A percentile compares a stretch with the other conserved stretches of the same genome.
Evolutionary conservation across 495 filamentous ascomycete species (phyloP).

Genomic region (Pyronema omphalodes): DNA sequence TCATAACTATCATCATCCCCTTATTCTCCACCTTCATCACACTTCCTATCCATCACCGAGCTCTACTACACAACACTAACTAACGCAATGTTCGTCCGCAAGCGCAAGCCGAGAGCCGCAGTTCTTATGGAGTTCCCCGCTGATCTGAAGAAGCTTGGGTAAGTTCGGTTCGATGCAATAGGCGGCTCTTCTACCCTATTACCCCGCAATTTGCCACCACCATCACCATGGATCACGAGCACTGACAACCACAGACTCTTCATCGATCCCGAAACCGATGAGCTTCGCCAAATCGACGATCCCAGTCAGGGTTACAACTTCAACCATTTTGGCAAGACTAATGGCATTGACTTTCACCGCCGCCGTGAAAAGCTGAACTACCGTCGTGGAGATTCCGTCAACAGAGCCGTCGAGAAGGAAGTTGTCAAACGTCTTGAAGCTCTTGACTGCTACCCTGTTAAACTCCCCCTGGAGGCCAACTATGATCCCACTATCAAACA

Average conservation of each 20-base stretch:
- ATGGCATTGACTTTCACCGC: constrained; percentile 6
- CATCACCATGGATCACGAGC: neutral
- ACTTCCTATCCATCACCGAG: neutral
- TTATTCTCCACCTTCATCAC: neutral
- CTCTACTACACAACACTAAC: neutral
- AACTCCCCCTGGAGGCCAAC: constrained; percentile 38
- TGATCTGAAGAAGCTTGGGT: constrained; percentile 18
- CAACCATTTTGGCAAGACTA: constrained; percentile 11
- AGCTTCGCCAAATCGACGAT: constrained; percentile 19
- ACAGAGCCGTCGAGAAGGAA: constrained; percentile 29
- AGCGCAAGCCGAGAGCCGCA: constrained; percentile 10
- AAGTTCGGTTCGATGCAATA: neutral
- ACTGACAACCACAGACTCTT: constrained; percentile 11
- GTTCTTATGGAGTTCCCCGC: constrained; percentile 14
- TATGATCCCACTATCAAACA: constrained; percentile 28
- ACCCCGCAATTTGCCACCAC: neutral
- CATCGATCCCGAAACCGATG: constrained; percentile 16
- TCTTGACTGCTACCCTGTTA: constrained; percentile 36
- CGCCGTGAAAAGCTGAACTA: constrained; percentile 18
- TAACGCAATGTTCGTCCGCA: constrained; percentile 17
- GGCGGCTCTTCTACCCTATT: neutral
- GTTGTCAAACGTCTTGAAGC: constrained; percentile 35
- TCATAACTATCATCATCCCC: neutral
- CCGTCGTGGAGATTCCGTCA: constrained; percentile 19
- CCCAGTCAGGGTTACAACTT: constrained; percentile 16